Evolutionary conservation across 1,284 basidiomycete genomes (phyloP).

Genomic region (Malassezia restricta): DNA sequence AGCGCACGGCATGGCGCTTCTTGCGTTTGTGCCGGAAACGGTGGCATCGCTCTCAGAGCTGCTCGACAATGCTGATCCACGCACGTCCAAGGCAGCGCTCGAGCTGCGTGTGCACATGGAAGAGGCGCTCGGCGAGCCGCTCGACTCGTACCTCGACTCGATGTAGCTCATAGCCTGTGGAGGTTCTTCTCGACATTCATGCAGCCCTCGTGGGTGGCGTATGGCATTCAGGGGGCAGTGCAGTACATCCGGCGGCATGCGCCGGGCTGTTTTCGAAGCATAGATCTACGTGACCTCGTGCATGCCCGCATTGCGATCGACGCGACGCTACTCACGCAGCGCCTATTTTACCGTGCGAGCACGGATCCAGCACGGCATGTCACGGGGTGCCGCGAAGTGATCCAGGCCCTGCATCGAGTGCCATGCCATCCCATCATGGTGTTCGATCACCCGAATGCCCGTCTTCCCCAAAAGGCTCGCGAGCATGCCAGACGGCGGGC

Average conservation of each 20-base stretch:
- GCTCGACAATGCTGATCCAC: conserved; percentile 49
- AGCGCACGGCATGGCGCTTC: conserved; percentile 52
- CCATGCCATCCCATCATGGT: conserved; percentile 8
- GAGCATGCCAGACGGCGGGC: conserved; percentile 3
- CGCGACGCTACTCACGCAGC: conserved; percentile 13
- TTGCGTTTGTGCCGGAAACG: conserved; percentile 51
- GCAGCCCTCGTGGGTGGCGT: neutral
- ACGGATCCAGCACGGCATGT: neutral
- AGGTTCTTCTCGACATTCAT: neutral
- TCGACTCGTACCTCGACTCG: conserved; percentile 44
- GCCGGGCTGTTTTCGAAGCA: neutral
- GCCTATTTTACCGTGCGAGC: conserved; percentile 6
- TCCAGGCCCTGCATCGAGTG: neutral
- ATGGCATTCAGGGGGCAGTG: conserved; percentile 8
- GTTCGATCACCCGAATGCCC: conserved; percentile 10
- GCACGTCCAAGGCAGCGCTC: conserved; percentile 47
- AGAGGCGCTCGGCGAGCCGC: conserved; percentile 46
- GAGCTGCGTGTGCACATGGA: conserved; percentile 48
- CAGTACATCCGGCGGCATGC: conserved; percentile 1
- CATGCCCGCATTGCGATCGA: conserved; percentile 14
- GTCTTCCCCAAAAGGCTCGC: conserved; percentile 6
- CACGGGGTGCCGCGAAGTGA: neutral
- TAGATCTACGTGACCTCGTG: neutral
- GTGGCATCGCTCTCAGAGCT: conserved; percentile 51
- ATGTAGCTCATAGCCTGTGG: neutral